A percentile compares a stretch with the other conserved stretches of the same genome.
Conservation (phyloP, 306 rosid species). For the Vachellia collinsii region DNA sequence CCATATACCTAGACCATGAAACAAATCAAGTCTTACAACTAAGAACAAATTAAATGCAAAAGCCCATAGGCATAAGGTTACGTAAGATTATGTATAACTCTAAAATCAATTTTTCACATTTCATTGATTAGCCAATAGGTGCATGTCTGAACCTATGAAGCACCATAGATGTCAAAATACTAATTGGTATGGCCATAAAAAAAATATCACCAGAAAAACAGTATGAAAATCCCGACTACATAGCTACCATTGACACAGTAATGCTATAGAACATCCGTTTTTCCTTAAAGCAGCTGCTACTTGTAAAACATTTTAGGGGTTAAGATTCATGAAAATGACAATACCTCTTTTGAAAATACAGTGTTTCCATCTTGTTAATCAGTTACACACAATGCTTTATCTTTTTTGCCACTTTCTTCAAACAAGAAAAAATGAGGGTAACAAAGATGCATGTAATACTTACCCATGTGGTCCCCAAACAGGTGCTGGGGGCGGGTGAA, state of each 20-base stretch:
- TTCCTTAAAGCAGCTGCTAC: neutral
- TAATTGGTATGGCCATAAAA: neutral
- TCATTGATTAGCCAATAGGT: neutral
- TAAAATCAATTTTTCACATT: neutral
- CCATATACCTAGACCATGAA: conserved; percentile 74
- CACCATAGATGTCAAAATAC: neutral
- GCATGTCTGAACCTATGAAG: neutral
- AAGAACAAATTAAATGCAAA: conserved; percentile 2
- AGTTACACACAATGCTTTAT: neutral
- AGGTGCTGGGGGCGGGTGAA: conserved; percentile 73
- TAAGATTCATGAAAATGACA: neutral
- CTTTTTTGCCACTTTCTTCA: neutral
- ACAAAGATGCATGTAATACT: neutral
- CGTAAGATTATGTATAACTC: neutral
- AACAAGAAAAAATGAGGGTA: neutral
- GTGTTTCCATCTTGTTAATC: neutral
- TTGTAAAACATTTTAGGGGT: neutral
- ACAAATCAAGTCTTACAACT: conserved; percentile 28
- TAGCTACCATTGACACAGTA: neutral
- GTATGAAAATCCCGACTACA: neutral
- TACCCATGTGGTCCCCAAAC: conserved; percentile 84
- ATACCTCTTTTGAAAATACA: neutral
- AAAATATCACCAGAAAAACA: neutral
- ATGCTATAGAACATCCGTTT: neutral
- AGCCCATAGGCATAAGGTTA: neutral